These are phyloP conservation scores for Penicillium brasilianum DNA, from an alignment of 2,329 filamentous ascomycete species.

Conservation along the genomic window DNA sequence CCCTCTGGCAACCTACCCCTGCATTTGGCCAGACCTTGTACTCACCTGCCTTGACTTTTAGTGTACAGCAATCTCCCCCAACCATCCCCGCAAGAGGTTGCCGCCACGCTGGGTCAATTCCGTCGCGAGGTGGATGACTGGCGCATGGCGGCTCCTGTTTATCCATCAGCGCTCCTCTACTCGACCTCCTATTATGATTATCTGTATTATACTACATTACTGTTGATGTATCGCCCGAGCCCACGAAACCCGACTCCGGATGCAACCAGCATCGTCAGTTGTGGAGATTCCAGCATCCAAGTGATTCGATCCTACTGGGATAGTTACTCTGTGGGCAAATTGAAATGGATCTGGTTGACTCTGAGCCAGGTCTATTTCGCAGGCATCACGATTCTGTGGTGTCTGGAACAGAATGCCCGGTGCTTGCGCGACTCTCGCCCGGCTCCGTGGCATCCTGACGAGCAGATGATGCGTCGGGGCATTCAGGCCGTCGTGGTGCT, in stretches of 20 bases:
- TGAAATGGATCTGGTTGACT: conserved; percentile 50
- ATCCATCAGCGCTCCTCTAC: conserved; percentile 44
- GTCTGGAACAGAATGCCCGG: conserved; percentile 46
- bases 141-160: conserved; percentile 44
- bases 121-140: conserved; percentile 46
- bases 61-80: conserved; percentile 45
- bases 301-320: conserved; percentile 49
- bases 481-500: conserved; percentile 45
- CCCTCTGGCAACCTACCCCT: neutral
- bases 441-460: conserved; percentile 43
- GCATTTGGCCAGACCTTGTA: neutral
- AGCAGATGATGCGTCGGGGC: conserved; percentile 43
- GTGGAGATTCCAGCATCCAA: conserved; percentile 46
- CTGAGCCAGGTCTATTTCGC: conserved; percentile 47
- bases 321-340: conserved; percentile 45
- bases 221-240: conserved; percentile 47
- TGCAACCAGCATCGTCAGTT: conserved; percentile 43
- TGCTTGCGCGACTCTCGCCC: conserved; percentile 36
- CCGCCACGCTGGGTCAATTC: conserved; percentile 37
- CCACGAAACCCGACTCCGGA: conserved; percentile 45
- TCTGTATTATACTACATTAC: conserved; percentile 45
- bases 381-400: conserved; percentile 48
- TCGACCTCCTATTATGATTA: conserved; percentile 50
- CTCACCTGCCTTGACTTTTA: conserved; percentile 17
- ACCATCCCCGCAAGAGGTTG: conserved; percentile 35